These are phyloP conservation scores for Platanthera zijinensis DNA, from an alignment of 106 monocot genomes.

Conservation along the genomic window DNA sequence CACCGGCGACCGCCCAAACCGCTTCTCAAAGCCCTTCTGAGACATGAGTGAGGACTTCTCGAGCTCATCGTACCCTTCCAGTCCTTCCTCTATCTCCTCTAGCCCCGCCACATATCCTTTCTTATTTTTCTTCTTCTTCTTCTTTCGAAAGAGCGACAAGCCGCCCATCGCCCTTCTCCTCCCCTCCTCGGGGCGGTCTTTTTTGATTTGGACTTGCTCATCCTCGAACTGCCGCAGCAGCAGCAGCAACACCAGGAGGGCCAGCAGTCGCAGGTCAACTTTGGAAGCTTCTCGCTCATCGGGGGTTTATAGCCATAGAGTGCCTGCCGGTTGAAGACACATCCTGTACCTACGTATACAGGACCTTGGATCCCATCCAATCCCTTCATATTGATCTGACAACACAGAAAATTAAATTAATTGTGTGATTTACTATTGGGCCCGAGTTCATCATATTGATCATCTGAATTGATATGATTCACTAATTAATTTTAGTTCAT, in stretches of 20 bases:
- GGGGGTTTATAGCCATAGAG: slow-evolving; percentile 89
- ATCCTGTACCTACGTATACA: slow-evolving; percentile 85
- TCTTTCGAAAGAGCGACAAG: slow-evolving; percentile 21
- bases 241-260: slow-evolving; percentile 86
- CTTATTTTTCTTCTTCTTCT: slow-evolving; percentile 27
- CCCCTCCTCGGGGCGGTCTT: slow-evolving; percentile 7
- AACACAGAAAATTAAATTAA: not conserved
- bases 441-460: too few relatives aligned
- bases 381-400: slow-evolving; percentile 90
- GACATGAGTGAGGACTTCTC: slow-evolving; percentile 90
- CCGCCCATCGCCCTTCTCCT: slow-evolving; percentile 13
- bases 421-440: not conserved
- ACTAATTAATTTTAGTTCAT: too few relatives aligned
- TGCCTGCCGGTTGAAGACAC: slow-evolving; percentile 84
- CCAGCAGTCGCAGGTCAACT: slow-evolving; percentile 98
- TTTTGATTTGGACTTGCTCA: slow-evolving; percentile 24
- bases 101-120: slow-evolving; percentile 22
- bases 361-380: slow-evolving; percentile 90
- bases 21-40: slow-evolving; percentile 92
- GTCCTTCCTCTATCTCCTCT: slow-evolving; percentile 90
- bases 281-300: slow-evolving; percentile 41
- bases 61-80: slow-evolving; percentile 86
- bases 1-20: slow-evolving; percentile 91
- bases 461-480: too few relatives aligned
- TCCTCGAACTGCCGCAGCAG: slow-evolving; percentile 36